phyloP scores from a whole-genome alignment of 2,329 filamentous ascomycete species.

The Aspergillus sp. region DNA sequence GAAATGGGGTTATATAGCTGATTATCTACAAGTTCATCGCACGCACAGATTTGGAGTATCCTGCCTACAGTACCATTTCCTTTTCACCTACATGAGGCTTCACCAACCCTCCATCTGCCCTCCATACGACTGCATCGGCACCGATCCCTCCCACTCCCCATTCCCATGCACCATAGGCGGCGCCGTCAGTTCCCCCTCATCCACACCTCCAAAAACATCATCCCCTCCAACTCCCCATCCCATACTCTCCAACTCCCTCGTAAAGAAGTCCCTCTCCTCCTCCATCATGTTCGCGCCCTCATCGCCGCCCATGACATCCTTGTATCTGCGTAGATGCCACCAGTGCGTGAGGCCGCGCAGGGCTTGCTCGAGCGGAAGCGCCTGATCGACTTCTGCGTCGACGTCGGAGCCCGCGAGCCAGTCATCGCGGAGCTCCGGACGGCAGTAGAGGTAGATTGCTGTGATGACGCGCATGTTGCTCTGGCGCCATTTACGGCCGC shows the following conservation, averaged over 20 bases:
- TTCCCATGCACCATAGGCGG: constrained; percentile 23
- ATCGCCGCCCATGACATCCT: constrained; percentile 61
- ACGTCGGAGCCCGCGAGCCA: constrained; percentile 87
- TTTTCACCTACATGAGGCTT: constrained; percentile 13
- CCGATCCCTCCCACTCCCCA: constrained; percentile 15
- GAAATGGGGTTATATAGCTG: neutral
- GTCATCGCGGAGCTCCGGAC: constrained; percentile 87
- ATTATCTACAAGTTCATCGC: neutral
- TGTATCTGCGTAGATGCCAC: constrained; percentile 80
- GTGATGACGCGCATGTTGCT: constrained; percentile 98
- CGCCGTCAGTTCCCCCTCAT: constrained; percentile 22
- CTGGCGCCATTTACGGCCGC: constrained; percentile 95
- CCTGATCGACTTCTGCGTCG: constrained; percentile 88
- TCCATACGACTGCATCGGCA: neutral
- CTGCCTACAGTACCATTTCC: neutral
- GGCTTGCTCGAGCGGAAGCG: constrained; percentile 84
- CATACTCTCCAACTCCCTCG: constrained; percentile 67
- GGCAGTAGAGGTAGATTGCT: constrained; percentile 87
- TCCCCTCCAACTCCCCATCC: constrained; percentile 44
- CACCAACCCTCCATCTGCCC: constrained; percentile 19
- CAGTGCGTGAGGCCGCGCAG: constrained; percentile 85
- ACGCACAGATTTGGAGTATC: neutral
- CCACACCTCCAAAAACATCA: constrained; percentile 18
- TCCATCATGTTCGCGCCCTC: constrained; percentile 51
- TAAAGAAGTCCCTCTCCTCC: constrained; percentile 74